Evolutionary conservation across 2,329 filamentous ascomycete genomes (phyloP).

Genomic region (Cryphonectria naterciae): DNA sequence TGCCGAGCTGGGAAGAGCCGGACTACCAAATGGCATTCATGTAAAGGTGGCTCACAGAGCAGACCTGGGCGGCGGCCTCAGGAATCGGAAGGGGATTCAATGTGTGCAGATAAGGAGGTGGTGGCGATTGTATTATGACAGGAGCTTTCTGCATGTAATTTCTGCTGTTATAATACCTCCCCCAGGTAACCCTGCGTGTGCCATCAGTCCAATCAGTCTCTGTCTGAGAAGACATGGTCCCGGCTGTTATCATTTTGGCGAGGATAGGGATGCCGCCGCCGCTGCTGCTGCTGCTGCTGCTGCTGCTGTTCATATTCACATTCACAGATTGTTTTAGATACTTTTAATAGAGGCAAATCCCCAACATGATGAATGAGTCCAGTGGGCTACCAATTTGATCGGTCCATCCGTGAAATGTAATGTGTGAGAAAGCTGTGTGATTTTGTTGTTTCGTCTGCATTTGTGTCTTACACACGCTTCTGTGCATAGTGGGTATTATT

Average conservation of each 20-base stretch:
- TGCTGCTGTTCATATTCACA: not conserved
- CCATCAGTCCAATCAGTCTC: not conserved
- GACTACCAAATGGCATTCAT: slow-evolving; percentile 24
- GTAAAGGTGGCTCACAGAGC: not conserved
- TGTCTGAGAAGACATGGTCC: not conserved
- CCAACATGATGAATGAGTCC: not conserved
- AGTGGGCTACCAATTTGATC: not conserved
- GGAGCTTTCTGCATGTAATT: too few species aligned
- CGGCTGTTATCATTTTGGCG: not conserved
- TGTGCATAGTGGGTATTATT: slow-evolving; percentile 25
- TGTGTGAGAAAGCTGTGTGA: not conserved
- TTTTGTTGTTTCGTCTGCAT: not conserved
- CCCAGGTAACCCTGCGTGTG: not conserved
- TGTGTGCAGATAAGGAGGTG: too few species aligned
- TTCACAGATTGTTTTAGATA: slow-evolving; percentile 4
- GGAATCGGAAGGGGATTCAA: too few species aligned
- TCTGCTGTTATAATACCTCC: not conserved
- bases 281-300: not conserved
- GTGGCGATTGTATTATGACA: too few species aligned
- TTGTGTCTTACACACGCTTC: slow-evolving; percentile 1
- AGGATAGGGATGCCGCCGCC: not conserved
- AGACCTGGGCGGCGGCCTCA: too few species aligned
- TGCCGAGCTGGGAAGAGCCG: slow-evolving; percentile 43
- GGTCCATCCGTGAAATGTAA: not conserved
- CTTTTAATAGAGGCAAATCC: slow-evolving; percentile 1